Evolutionary conservation across 148 eudicot species (phyloP).

Genomic region (Pharnaceum exiguum): DNA sequence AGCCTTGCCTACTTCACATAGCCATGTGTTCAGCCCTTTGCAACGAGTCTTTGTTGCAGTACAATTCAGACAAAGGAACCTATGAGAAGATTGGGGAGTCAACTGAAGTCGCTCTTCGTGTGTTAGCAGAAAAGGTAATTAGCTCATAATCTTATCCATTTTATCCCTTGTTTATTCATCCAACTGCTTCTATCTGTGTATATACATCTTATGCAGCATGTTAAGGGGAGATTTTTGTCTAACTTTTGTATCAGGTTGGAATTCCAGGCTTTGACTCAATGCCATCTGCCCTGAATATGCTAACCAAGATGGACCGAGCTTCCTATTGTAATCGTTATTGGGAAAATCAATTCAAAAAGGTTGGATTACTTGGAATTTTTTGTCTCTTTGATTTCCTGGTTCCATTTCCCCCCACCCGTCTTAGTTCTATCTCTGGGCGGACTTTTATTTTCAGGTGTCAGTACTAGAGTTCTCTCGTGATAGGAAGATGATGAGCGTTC

Average conservation of each 20-base stretch:
- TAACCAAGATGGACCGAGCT: conserved; percentile 93
- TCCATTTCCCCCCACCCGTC: not conserved
- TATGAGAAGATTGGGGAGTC: conserved; percentile 98
- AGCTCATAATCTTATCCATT: conserved; percentile 3
- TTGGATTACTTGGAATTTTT: conserved; percentile 18
- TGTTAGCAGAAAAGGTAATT: conserved; percentile 86
- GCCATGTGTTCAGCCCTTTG: conserved; percentile 99
- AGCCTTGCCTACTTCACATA: conserved; percentile 89
- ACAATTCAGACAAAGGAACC: conserved; percentile 88
- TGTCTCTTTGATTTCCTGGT: not conserved
- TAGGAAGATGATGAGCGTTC: conserved; percentile 99
- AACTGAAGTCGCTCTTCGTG: conserved; percentile 99
- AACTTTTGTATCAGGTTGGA: conserved; percentile 61
- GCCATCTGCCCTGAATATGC: conserved; percentile 96
- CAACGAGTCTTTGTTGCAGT: conserved; percentile 89
- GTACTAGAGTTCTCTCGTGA: conserved; percentile 93
- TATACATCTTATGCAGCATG: not conserved
- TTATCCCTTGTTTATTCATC: not conserved
- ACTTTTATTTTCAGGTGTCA: conserved; percentile 48
- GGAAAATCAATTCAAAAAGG: conserved; percentile 96
- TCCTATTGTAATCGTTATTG: conserved; percentile 94
- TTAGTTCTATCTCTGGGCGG: not conserved
- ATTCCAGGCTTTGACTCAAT: conserved; percentile 97
- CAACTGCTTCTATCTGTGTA: not conserved
- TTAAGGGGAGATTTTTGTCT: not conserved